Evolutionary conservation across 352 stramenopile species (phyloP), one percentile per base, ranked within the genome.

Genomic region (Phytophthora sansomeana): DNA sequence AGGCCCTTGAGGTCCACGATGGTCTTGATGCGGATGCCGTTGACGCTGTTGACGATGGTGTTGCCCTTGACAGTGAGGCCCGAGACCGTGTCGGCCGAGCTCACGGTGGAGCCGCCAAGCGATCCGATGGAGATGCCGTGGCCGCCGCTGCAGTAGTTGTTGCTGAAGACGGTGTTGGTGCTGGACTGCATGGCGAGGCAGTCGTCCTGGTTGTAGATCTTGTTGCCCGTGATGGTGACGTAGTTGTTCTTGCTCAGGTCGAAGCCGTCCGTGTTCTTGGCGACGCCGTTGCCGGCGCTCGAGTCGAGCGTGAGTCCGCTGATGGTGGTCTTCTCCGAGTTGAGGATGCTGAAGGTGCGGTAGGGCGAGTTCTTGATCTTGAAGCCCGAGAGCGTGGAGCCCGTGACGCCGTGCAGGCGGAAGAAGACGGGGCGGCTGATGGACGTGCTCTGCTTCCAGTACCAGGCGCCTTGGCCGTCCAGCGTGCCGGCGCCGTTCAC

Each of bases 21-120:
- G 28, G 70, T 75, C 66, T 78, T 78, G 65, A 78, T 78, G 46
- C 70, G 69, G 38, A 74, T 56, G 62, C 61, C 59, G 53, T 61
- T 61, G 30, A 61, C 53, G 53, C 39, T 59, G 53, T 62, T 54
- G 30, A 54, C 33, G 35, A 74, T 78, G 26, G 63, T 63, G 59
- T 72, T 73, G 58, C 64, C 58, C 4, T 46, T 44, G 7, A 77
- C 58, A 2, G 57, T 66, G 39, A 78, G 53, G 13, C 63, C 57
- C 44, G 47, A 61, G 42, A 75, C 56, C n/a, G 67, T 72, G 56
- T 57, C 36, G 13, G 61, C 44, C 17, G 43, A 39, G 35, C 65
- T 48, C 6, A 74, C 41, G 5, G 43, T 28, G 7, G 16, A 30
- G 21, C 69, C 63, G 33, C 64, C 69, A 17, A 77, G 35, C 43